Evolutionary conservation across 768 basidiomycete genomes (phyloP).

Genomic region (Mycena latifolia): DNA sequence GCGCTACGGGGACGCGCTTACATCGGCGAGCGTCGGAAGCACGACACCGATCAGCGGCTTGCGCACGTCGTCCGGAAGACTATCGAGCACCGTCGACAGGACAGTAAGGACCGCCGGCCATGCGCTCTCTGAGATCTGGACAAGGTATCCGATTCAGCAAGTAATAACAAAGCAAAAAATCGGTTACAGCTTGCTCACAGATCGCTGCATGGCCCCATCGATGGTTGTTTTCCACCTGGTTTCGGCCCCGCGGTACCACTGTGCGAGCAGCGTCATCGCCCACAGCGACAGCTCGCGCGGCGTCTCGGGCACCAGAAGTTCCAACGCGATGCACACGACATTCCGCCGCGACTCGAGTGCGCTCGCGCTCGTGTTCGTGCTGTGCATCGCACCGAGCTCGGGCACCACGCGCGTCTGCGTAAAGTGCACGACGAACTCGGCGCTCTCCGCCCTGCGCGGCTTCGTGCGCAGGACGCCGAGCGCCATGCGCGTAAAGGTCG

Average conservation of each 20-base stretch:
- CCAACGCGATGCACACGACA: slow-evolving; percentile 58
- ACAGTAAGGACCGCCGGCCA: slow-evolving; percentile 59
- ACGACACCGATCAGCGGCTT: slow-evolving; percentile 52
- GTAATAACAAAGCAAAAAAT: slow-evolving; percentile 6
- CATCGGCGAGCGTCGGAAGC: slow-evolving; percentile 64
- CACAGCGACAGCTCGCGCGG: slow-evolving; percentile 44
- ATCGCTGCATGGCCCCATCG: slow-evolving; percentile 52
- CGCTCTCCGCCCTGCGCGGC: slow-evolving; percentile 27
- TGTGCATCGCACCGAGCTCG: slow-evolving; percentile 54
- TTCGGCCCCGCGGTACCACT: slow-evolving; percentile 55
- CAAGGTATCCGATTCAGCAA: not conserved
- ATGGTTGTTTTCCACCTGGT: slow-evolving; percentile 57
- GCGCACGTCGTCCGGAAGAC: slow-evolving; percentile 62
- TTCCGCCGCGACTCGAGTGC: slow-evolving; percentile 50
- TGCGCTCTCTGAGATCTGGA: slow-evolving; percentile 51
- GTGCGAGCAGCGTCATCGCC: slow-evolving; percentile 44
- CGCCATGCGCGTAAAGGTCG: slow-evolving; percentile 50
- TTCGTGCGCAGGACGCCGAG: slow-evolving; percentile 44
- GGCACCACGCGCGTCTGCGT: slow-evolving; percentile 60
- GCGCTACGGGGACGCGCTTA: slow-evolving; percentile 48
- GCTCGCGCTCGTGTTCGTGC: slow-evolving; percentile 33
- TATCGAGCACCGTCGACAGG: slow-evolving; percentile 56
- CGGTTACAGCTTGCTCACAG: slow-evolving; percentile 50
- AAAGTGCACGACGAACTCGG: slow-evolving; percentile 37
- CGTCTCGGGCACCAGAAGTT: slow-evolving; percentile 48